These are phyloP conservation scores for Candida easanensis DNA, from an alignment of 805 yeast species.

Conservation along the genomic window DNA sequence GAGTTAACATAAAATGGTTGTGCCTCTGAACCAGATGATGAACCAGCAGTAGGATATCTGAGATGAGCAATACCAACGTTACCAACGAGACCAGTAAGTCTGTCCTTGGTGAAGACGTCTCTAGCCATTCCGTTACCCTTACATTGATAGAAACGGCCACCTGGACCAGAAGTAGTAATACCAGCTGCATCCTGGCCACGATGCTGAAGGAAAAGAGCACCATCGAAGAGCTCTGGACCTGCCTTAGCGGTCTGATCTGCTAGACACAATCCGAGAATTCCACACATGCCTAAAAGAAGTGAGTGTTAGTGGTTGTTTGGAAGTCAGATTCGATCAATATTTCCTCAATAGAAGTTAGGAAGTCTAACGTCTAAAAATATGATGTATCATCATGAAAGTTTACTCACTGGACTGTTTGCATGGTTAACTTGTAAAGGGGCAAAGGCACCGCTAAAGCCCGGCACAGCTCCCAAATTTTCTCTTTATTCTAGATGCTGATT, in stretches of 20 bases:
- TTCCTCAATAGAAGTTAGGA: conserved; percentile 30
- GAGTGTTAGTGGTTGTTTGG: conserved; percentile 15
- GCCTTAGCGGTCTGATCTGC: conserved; percentile 72
- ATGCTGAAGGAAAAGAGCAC: conserved; percentile 89
- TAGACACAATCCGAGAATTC: conserved; percentile 83
- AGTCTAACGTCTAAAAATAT: conserved; percentile 32
- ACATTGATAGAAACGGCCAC: conserved; percentile 94
- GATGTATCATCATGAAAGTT: conserved; percentile 18
- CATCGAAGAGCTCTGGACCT: conserved; percentile 90
- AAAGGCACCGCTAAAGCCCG: neutral
- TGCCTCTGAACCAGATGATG: conserved; percentile 93
- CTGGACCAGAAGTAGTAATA: conserved; percentile 89
- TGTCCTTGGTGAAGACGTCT: conserved; percentile 86
- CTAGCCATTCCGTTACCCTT: conserved; percentile 99
- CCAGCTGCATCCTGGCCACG: conserved; percentile 99
- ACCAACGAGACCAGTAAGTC: conserved; percentile 80
- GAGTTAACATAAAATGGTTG: conserved; percentile 98
- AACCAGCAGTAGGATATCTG: conserved; percentile 97
- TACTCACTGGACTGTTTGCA: conserved; percentile 4
- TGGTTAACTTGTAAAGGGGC: neutral
- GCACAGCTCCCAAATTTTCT: neutral
- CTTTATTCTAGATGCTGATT: neutral
- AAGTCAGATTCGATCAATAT: conserved; percentile 11
- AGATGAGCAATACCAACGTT: conserved; percentile 94
- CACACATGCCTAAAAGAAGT: conserved; percentile 65